Base-by-base conservation (phyloP, 768 basidiomycete species). In the Auriscalpium microsporum region DNA sequence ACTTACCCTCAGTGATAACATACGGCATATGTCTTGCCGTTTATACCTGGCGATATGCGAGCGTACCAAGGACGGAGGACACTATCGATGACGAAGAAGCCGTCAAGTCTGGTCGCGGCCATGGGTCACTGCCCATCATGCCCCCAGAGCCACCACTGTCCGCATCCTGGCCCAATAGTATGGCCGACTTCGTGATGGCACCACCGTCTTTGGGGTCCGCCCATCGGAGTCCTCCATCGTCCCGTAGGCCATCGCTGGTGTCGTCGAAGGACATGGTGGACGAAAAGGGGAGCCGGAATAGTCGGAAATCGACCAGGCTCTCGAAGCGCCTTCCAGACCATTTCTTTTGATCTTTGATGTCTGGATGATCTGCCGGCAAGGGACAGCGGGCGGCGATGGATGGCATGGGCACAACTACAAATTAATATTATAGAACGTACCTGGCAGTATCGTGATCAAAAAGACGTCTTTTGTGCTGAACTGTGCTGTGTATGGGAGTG, bases 21-120 rank as follows among this genome's bases (percentile, higher is more conserved):
- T 81, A 82, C 54, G 64, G 71, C 8, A 56, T 53, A n/a, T 73
- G 74, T 47, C 73, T 82, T 35, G 50, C 69, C 67, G 64, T 73
- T 56, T 65, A 73, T 45, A 71, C 68, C 61, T 70, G 72, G 52
- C 69, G 71, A 19, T 67, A 67, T 4, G 66, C 65, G 40, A 58
- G 54, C 34, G 48, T 17, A 40, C 56, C 52, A 16, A 48, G 33
- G 33, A 23, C 13, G 48, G 34, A 42, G 11, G 28, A 23, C 16
- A 38, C 13, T 42, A n/a, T 5, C 11, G 48, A 49, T 42, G 48
- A 49, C 37, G 58, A 53, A 59, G 23, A 28, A 28, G 47, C 36
- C 40, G 4, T 42, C 28, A 16, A 44, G 14, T 37, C 13, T 21
- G 36, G 45, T 21, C 40, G 40, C 28, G 21, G 16, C 14, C 28